These are phyloP conservation scores for Podospora pseudoanserina DNA, from an alignment of 495 filamentous ascomycete genomes.

Conservation along the genomic window DNA sequence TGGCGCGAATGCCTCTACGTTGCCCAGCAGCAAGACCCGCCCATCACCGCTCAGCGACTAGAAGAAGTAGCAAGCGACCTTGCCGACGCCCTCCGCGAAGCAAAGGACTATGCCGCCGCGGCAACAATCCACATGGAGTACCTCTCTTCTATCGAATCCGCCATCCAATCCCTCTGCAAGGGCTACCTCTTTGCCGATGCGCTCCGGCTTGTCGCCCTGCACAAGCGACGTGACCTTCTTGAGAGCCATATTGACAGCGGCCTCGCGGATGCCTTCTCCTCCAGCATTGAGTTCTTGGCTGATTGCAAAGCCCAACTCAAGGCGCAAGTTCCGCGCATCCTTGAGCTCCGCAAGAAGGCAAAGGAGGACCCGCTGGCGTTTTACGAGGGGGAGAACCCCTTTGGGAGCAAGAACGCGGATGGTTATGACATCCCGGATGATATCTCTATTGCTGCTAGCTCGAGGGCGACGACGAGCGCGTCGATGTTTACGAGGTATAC, in stretches of 20 bases:
- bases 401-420: constrained; percentile 29
- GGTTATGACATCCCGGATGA: constrained; percentile 80
- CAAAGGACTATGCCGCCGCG: constrained; percentile 75
- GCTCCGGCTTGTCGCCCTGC: constrained; percentile 58
- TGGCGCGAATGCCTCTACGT: constrained; percentile 91
- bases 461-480: constrained; percentile 69
- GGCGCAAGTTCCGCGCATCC: constrained; percentile 79
- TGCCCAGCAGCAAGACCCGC: constrained; percentile 55
- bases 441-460: constrained; percentile 81
- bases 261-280: constrained; percentile 70
- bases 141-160: constrained; percentile 62
- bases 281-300: constrained; percentile 80
- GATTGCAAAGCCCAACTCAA: constrained; percentile 82
- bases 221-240: constrained; percentile 45
- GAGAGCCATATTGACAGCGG: constrained; percentile 63
- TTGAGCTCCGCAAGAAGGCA: constrained; percentile 76
- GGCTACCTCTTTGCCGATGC: constrained; percentile 83
- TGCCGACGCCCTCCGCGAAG: constrained; percentile 68
- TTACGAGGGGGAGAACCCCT: constrained; percentile 63
- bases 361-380: constrained; percentile 74
- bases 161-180: constrained; percentile 70
- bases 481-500: constrained; percentile 93
- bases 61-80: constrained; percentile 61
- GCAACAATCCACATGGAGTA: constrained; percentile 79
- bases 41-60: constrained; percentile 55